These are phyloP conservation scores for Graphilbum fragrans DNA, from an alignment of 2,329 filamentous ascomycete genomes.

Conservation along the genomic window DNA sequence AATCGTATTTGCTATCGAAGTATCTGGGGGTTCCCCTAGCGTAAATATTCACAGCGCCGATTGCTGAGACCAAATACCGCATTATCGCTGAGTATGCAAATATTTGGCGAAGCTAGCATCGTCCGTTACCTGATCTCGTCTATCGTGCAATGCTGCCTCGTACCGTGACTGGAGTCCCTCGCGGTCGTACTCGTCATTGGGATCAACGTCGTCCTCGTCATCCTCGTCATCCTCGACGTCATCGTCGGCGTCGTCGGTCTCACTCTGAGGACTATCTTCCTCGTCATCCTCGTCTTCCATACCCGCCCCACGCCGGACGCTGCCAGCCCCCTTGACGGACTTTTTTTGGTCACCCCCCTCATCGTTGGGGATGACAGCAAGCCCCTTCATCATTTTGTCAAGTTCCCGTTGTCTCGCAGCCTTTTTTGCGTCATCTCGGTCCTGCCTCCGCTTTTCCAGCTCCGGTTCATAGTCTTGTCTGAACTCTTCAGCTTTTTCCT, in stretches of 20 bases:
- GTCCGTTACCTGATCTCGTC: conserved; percentile 32
- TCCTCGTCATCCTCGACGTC: conserved; percentile 44
- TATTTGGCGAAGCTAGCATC: conserved; percentile 54
- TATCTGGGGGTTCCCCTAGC: too few relatives aligned
- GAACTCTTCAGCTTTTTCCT: conserved; percentile 81
- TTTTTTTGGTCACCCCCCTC: conserved; percentile 8
- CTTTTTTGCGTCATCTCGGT: conserved; percentile 65
- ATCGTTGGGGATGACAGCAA: conserved; percentile 39
- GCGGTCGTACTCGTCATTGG: conserved; percentile 46
- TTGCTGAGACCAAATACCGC: not conserved
- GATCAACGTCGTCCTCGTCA: conserved; percentile 46
- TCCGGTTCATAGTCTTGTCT: conserved; percentile 85
- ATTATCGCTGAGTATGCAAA: conserved; percentile 30
- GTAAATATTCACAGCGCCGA: too few relatives aligned
- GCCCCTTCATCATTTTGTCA: conserved; percentile 88
- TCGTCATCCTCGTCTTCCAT: conserved; percentile 24
- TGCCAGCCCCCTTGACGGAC: conserved; percentile 8
- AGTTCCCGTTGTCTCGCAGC: conserved; percentile 67
- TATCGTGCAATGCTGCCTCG: conserved; percentile 55
- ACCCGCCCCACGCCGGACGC: too few relatives aligned
- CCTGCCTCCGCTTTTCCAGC: conserved; percentile 62
- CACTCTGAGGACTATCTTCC: conserved; percentile 25
- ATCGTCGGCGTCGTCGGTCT: conserved; percentile 26
- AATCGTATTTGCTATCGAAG: too few relatives aligned
- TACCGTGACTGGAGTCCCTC: conserved; percentile 66